Conservation (phyloP, 306 rosid genomes). For the Malus fusca region DNA sequence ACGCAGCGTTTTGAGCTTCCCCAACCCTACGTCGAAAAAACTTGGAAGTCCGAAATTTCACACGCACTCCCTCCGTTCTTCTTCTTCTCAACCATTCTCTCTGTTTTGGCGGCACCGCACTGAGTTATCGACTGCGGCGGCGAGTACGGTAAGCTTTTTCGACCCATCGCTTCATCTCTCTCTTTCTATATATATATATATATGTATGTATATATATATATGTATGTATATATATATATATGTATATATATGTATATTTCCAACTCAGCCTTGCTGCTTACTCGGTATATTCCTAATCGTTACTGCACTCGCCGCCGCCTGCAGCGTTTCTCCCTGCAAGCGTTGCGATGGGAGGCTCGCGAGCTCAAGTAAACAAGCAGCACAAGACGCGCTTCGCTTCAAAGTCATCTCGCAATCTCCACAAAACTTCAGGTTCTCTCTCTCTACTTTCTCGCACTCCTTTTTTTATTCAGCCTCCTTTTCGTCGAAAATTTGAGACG, state of each 20-base stretch:
- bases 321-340: not conserved
- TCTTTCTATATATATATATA: not conserved
- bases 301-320: not conserved
- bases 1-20: not conserved
- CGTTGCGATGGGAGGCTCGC: slow-evolving; percentile 51
- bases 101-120: slow-evolving; percentile 1
- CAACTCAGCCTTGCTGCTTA: not conserved
- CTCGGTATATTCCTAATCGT: not conserved
- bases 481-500: not conserved
- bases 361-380: slow-evolving; percentile 60
- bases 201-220: not conserved
- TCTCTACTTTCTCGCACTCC: not conserved
- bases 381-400: slow-evolving; percentile 79
- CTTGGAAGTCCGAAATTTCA: not conserved
- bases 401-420: slow-evolving; percentile 59
- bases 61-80: not conserved
- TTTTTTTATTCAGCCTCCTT: not conserved
- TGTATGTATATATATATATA: not conserved
- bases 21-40: not conserved
- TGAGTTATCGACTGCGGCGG: not conserved
- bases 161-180: not conserved
- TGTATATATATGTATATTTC: too few species aligned
- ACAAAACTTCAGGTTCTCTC: slow-evolving; percentile 53
- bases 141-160: not conserved
- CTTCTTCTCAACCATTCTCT: not conserved